Percentiles rank a stretch among this genome's conserved stretches.
Conservation (phyloP, 2,329 filamentous ascomycete species). For the Scolecobasidium constrictum region DNA sequence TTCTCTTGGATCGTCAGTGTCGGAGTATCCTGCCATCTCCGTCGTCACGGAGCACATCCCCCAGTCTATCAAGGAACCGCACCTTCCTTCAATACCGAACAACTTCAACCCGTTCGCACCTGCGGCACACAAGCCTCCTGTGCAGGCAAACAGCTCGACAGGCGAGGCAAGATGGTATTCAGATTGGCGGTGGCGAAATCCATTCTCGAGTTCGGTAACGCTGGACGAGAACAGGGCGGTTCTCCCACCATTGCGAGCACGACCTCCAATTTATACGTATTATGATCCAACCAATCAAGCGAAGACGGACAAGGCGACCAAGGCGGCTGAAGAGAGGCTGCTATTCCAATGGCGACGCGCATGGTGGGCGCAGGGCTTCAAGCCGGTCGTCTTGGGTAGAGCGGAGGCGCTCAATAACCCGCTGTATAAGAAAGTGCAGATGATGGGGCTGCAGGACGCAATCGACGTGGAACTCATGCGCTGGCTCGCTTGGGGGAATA, state of each 20-base stretch:
- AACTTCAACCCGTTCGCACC: conserved; percentile 49
- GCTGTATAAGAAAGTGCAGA: conserved; percentile 60
- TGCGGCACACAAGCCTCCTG: conserved; percentile 59
- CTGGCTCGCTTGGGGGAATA: conserved; percentile 88
- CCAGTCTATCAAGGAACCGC: conserved; percentile 28
- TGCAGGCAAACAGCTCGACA: conserved; percentile 67
- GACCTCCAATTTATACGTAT: conserved; percentile 80
- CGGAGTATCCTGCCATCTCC: conserved; percentile 14
- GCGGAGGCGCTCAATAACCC: conserved; percentile 78
- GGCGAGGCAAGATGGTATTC: conserved; percentile 76
- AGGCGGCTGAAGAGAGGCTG: conserved; percentile 65
- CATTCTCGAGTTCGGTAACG: conserved; percentile 71
- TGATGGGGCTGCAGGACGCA: conserved; percentile 43
- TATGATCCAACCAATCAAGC: conserved; percentile 54
- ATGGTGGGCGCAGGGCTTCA: conserved; percentile 93
- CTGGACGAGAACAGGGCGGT: conserved; percentile 76
- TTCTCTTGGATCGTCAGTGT: conserved; percentile 20
- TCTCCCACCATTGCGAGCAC: conserved; percentile 61
- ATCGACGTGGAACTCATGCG: conserved; percentile 63
- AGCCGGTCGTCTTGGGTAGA: conserved; percentile 67
- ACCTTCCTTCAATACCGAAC: conserved; percentile 18
- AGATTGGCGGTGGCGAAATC: conserved; percentile 82
- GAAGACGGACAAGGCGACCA: conserved; percentile 51
- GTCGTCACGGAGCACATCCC: conserved; percentile 25
- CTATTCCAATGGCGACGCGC: conserved; percentile 82